These are phyloP conservation scores for Paraphoma sp. DNA, from an alignment of 2,329 filamentous ascomycete species.

Conservation along the genomic window DNA sequence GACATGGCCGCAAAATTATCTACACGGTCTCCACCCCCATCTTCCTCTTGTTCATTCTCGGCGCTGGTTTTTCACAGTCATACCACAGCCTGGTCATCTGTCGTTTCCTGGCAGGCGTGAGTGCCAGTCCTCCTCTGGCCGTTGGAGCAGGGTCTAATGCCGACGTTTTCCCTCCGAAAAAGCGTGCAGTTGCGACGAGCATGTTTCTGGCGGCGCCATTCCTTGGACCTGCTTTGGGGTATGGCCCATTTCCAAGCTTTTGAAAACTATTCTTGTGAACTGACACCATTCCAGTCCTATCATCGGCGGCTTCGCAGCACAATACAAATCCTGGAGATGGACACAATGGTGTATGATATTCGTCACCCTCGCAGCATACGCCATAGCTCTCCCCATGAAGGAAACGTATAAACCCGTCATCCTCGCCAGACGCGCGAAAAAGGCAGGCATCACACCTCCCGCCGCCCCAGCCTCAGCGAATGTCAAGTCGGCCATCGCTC, in stretches of 20 bases:
- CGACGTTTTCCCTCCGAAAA: slow-evolving; percentile 45
- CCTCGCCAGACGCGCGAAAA: slow-evolving; percentile 47
- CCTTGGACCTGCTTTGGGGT: slow-evolving; percentile 48
- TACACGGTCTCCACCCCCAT: slow-evolving; percentile 57
- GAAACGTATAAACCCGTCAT: slow-evolving; percentile 65
- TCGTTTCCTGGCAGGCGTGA: slow-evolving; percentile 75
- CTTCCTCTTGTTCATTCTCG: slow-evolving; percentile 63
- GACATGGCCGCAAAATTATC: slow-evolving; percentile 61
- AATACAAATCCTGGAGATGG: slow-evolving; percentile 56
- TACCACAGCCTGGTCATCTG: slow-evolving; percentile 61
- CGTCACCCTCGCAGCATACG: slow-evolving; percentile 46
- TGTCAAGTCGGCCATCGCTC: slow-evolving; percentile 38
- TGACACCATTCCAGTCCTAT: slow-evolving; percentile 40
- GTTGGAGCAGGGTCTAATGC: slow-evolving; percentile 52
- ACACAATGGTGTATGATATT: slow-evolving; percentile 54
- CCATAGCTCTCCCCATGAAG: slow-evolving; percentile 51
- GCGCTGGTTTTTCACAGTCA: slow-evolving; percentile 59
- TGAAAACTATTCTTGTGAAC: background rate
- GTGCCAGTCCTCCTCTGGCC: slow-evolving; percentile 65
- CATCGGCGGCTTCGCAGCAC: slow-evolving; percentile 52
- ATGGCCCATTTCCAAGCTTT: slow-evolving; percentile 6
- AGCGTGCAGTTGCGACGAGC: slow-evolving; percentile 43
- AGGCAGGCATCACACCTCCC: slow-evolving; percentile 33
- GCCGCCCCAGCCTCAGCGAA: slow-evolving; percentile 5
- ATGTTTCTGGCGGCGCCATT: slow-evolving; percentile 52